Evolutionary conservation across 495 filamentous ascomycete species (phyloP), one percentile per base, ranked within the genome.

Genomic region (Patellaria atrata): DNA sequence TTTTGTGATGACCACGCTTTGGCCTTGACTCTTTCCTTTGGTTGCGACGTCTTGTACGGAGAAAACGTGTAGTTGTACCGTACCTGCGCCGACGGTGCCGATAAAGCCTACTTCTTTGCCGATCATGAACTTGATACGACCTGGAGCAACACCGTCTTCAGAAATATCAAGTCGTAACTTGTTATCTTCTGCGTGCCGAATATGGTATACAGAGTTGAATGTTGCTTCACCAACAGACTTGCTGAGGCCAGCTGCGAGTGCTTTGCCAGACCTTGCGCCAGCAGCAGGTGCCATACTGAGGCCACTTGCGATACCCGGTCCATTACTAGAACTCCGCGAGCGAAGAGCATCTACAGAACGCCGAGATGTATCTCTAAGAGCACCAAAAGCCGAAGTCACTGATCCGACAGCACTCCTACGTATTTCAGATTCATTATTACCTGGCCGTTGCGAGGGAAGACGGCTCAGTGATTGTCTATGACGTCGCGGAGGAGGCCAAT

Each of bases 401-500:
- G 47, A 47, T 19, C 43, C 37, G 22, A 41, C 37, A 9, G 22
- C 11, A 13, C 36, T 37, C 2, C 33, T 29, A 14, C 35, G 13
- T 32, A 23, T 11, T 30, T 22, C 25, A 17, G 27, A 35, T 33
- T 36, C 48, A 43, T 18, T 49, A 42, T 35, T 38, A 28, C 31
- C 43, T 50, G 6, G 42, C 23, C 18, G 36, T 50, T 11, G 38
- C 6, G 37, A 18, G 13, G 27, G 24, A 26, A 31, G 11, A 24
- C 15, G 41, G 21, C 29, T 42, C 45, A 4, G 43, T 32, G 28
- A 34, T 21, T 51, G 40, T 52, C 56, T 53, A 34, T 7, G 50
- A 40, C 79, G 75, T 28, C 79, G 81, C 36, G 77, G 74, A 27
- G 86, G 86, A 20, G 86, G 86, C 87, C 86, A 94, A 26, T 79